Evolutionary conservation across 495 filamentous ascomycete genomes (phyloP), one percentile per base, ranked within the genome.

Genomic region (Astrothelium macrocarpum): DNA sequence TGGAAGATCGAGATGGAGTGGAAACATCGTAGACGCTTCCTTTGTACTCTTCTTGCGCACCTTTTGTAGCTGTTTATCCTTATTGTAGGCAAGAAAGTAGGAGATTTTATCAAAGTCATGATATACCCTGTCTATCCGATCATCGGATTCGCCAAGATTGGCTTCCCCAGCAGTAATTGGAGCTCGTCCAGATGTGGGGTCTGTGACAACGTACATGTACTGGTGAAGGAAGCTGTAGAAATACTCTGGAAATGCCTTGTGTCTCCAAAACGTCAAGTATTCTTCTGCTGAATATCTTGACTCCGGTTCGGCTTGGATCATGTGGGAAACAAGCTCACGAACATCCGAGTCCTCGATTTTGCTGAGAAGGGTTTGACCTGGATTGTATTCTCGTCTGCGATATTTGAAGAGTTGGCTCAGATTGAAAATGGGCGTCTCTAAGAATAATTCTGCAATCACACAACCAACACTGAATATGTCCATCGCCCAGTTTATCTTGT

Each of bases 381-480:
- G 93, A 67, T 96, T 91, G 75, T 96, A 99, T 71, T 97, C 91
- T 45, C 89, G 88, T 65, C 87, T 87, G 36, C 90, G 84, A 69
- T 97, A 97, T 71, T 90, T 94, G 80, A 90, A 97, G 64, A 99
- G 84, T 73, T 97, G 93, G 63, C 88, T 92, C 20, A 97, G 78
- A 32, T 82, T 91, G 75, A 99, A 97, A 32, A 97, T 91, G 1
- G 93, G 91, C 0, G 90, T 81, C 73, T 99, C 95, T n/a, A 96
- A 82, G 67, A 97, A 97, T 2, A 99, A 79, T 73, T 99, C 95
- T 2, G 95, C 95, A 69, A 99, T 96, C 25, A 97, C 95, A 71
- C 95, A 99, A 11, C 94, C 94, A 39, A 86, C 88, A 76, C 94
- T 97, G 77, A 99, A 99, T 31, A 99, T 88, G 72, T 99, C 95